Evolutionary conservation across 352 stramenopile species (phyloP).

Genomic region (Phytopythium sindhum): DNA sequence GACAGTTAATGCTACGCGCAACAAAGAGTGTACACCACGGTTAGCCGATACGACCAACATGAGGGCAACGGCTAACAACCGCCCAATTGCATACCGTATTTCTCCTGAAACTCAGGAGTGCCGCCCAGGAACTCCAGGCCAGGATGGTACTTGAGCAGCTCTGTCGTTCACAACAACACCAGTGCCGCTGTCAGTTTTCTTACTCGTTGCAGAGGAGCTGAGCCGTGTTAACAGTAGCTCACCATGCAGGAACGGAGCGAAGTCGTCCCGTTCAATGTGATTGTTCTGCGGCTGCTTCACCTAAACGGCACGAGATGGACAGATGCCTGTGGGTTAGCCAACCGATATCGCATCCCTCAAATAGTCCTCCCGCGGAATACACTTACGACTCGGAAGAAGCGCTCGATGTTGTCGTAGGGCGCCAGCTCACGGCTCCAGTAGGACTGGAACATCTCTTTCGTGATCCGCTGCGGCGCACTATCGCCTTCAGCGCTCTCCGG

Average conservation of each 20-base stretch:
- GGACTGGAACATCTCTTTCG: conserved; percentile 87
- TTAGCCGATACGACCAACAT: background rate
- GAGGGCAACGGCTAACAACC: background rate
- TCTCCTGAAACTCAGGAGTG: conserved; percentile 99
- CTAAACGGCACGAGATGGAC: conserved; percentile 16
- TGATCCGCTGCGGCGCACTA: conserved; percentile 47
- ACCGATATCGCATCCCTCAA: background rate
- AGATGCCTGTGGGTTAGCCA: background rate
- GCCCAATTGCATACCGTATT: conserved; percentile 83
- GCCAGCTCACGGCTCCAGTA: conserved; percentile 96
- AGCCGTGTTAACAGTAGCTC: conserved; percentile 21
- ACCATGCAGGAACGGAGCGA: conserved; percentile 97
- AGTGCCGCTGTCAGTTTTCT: background rate
- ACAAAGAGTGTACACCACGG: background rate
- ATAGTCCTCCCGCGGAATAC: background rate
- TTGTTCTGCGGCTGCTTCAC: conserved; percentile 92
- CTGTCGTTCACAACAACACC: conserved; percentile 19
- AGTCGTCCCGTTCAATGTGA: conserved; percentile 94
- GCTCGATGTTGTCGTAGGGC: conserved; percentile 93
- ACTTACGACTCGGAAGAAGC: conserved; percentile 96
- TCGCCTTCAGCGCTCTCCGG: conserved; percentile 20
- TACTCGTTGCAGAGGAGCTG: conserved; percentile 23
- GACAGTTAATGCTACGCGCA: conserved; percentile 90
- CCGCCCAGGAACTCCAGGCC: conserved; percentile 96
- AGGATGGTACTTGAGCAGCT: conserved; percentile 86